phyloP scores from a whole-genome alignment of 306 rosid genomes.

The Carpinus viminea region DNA sequence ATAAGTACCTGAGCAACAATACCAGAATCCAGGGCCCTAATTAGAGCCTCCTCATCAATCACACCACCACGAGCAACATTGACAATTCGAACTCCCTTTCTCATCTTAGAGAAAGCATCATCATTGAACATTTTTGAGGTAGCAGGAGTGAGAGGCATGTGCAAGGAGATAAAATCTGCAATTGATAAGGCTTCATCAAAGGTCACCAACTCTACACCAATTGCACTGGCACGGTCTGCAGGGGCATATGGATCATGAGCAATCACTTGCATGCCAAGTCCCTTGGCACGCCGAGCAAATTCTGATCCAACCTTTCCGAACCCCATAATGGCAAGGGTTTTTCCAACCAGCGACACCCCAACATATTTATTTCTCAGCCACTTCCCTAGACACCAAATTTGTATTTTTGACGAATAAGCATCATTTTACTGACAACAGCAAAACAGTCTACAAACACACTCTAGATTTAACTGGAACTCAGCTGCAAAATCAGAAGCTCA shows the following conservation, averaged over 20 bases:
- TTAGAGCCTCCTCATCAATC: slow-evolving; percentile 92
- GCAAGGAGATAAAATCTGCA: slow-evolving; percentile 93
- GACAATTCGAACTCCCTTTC: slow-evolving; percentile 85
- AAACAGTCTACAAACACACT: too few species aligned
- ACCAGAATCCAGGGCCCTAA: slow-evolving; percentile 87
- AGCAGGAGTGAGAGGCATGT: slow-evolving; percentile 95
- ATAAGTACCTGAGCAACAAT: slow-evolving; percentile 84
- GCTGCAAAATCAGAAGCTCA: too few species aligned
- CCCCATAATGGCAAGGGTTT: slow-evolving; percentile 90
- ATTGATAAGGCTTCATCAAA: slow-evolving; percentile 81
- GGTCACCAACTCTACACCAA: slow-evolving; percentile 93
- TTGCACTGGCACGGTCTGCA: slow-evolving; percentile 93
- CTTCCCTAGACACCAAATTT: slow-evolving; percentile 54
- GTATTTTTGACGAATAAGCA: too few species aligned
- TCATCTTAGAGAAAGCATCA: slow-evolving; percentile 92
- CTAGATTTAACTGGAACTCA: too few species aligned
- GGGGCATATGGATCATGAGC: slow-evolving; percentile 97
- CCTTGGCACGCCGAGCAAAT: slow-evolving; percentile 97
- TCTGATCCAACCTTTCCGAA: slow-evolving; percentile 98
- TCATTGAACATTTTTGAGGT: slow-evolving; percentile 83
- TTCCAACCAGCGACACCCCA: slow-evolving; percentile 95
- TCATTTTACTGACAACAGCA: too few species aligned
- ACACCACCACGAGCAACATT: slow-evolving; percentile 99
- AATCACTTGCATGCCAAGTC: slow-evolving; percentile 95
- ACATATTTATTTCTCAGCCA: slow-evolving; percentile 92